phyloP scores from a whole-genome alignment of 768 basidiomycete genomes.

The Rhodocollybia butyracea region DNA sequence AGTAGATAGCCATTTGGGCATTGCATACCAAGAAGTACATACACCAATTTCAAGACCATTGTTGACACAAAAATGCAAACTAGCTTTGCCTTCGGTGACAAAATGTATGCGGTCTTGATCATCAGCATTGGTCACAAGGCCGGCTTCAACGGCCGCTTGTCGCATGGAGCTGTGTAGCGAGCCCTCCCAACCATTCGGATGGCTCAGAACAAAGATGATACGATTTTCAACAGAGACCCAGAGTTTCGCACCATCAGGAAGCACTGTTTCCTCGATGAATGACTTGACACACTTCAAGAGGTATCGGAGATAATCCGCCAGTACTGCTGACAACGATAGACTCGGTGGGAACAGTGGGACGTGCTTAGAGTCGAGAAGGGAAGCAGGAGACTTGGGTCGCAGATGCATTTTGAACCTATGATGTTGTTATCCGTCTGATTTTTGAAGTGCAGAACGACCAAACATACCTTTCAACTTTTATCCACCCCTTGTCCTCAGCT shows the following conservation, averaged over 20 bases:
- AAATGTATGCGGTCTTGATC: slow-evolving; percentile 46
- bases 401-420: slow-evolving; percentile 38
- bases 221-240: slow-evolving; percentile 41
- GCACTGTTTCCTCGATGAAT: slow-evolving; percentile 47
- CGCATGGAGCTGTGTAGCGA: slow-evolving; percentile 56
- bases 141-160: slow-evolving; percentile 48
- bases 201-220: slow-evolving; percentile 52
- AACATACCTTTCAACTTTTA: slow-evolving; percentile 42
- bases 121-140: slow-evolving; percentile 40
- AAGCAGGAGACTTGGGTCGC: slow-evolving; percentile 22
- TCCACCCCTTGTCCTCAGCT: slow-evolving; percentile 42
- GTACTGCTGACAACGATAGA: slow-evolving; percentile 38
- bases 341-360: slow-evolving; percentile 40
- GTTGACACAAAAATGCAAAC: slow-evolving; percentile 53
- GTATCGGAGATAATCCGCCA: slow-evolving; percentile 49
- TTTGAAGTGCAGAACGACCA: slow-evolving; percentile 8
- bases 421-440: background rate
- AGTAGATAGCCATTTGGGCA: slow-evolving; percentile 4
- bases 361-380: slow-evolving; percentile 10
- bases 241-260: slow-evolving; percentile 37
- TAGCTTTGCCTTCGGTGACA: slow-evolving; percentile 63
- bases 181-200: slow-evolving; percentile 68
- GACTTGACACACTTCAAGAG: slow-evolving; percentile 38
- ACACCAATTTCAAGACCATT: slow-evolving; percentile 38
- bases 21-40: slow-evolving; percentile 8